Conservation (phyloP, 805 yeast genomes). For the Lipomyces anomalus region DNA sequence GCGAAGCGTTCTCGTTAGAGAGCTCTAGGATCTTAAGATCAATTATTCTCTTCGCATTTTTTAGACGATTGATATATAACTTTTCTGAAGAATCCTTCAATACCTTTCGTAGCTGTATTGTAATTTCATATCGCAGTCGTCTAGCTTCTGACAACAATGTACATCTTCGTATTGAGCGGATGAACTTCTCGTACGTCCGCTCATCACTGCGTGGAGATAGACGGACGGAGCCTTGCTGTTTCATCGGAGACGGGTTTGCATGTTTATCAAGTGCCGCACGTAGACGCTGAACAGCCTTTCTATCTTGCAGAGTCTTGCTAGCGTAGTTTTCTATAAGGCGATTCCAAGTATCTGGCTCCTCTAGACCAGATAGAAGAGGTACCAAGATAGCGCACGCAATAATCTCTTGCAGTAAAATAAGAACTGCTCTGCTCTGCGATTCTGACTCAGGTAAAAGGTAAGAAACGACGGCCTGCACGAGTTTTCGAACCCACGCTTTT, state of each 20-base stretch:
- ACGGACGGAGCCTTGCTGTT: slow-evolving; percentile 24
- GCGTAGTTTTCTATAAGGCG: slow-evolving; percentile 52
- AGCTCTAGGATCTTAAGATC: slow-evolving; percentile 31
- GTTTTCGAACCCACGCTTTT: slow-evolving; percentile 45
- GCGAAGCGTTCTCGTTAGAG: slow-evolving; percentile 19
- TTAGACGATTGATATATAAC: slow-evolving; percentile 27
- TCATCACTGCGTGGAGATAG: slow-evolving; percentile 40
- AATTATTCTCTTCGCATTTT: slow-evolving; percentile 31
- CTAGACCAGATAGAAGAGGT: slow-evolving; percentile 47
- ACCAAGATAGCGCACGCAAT: slow-evolving; percentile 51
- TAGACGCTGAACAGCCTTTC: slow-evolving; percentile 66
- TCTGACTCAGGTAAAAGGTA: slow-evolving; percentile 42
- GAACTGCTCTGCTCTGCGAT: slow-evolving; percentile 43
- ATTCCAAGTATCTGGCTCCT: slow-evolving; percentile 77
- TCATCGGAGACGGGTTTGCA: slow-evolving; percentile 11
- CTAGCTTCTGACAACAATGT: slow-evolving; percentile 41
- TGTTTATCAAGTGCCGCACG: slow-evolving; percentile 67
- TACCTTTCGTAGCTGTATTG: slow-evolving; percentile 44
- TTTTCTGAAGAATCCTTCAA: slow-evolving; percentile 31
- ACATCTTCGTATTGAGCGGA: slow-evolving; percentile 34
- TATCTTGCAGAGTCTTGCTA: slow-evolving; percentile 61
- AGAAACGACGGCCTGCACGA: slow-evolving; percentile 44
- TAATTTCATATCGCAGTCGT: slow-evolving; percentile 44
- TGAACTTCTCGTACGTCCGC: slow-evolving; percentile 39
- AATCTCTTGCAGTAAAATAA: slow-evolving; percentile 55